phyloP scores from a whole-genome alignment of 1,284 basidiomycete species.

The Puccinia polysora region DNA sequence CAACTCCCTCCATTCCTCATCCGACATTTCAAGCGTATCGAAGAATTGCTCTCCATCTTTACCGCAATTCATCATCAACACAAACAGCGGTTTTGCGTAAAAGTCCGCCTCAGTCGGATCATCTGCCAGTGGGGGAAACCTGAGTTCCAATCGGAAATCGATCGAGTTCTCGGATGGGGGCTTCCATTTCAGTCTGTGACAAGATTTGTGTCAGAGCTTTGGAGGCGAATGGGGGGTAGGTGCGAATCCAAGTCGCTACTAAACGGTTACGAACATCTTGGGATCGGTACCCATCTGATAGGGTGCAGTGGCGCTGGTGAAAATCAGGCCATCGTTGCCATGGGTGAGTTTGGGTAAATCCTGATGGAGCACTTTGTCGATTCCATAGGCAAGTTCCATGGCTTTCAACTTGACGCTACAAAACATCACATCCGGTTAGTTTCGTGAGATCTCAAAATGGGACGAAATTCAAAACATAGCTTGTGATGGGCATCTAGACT shows the following conservation, averaged over 20 bases:
- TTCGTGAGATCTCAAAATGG: slow-evolving; percentile 5
- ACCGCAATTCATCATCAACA: slow-evolving; percentile 58
- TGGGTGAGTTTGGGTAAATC: slow-evolving; percentile 86
- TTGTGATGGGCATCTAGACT: slow-evolving; percentile 52
- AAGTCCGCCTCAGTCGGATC: slow-evolving; percentile 68
- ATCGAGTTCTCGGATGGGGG: slow-evolving; percentile 96
- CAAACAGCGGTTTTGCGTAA: slow-evolving; percentile 76
- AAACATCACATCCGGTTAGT: background rate
- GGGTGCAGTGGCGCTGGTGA: slow-evolving; percentile 79
- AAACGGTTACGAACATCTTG: slow-evolving; percentile 66
- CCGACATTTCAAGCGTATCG: slow-evolving; percentile 77
- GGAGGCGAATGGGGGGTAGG: background rate
- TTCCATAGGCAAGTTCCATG: slow-evolving; percentile 81
- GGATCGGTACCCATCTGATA: slow-evolving; percentile 85
- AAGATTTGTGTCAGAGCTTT: background rate
- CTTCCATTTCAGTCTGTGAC: slow-evolving; percentile 91
- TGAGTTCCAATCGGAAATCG: slow-evolving; percentile 89
- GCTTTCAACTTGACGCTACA: slow-evolving; percentile 76
- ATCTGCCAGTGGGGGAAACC: slow-evolving; percentile 69
- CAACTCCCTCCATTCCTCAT: slow-evolving; percentile 87
- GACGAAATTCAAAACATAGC: slow-evolving; percentile 40
- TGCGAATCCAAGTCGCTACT: background rate
- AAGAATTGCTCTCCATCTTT: slow-evolving; percentile 70
- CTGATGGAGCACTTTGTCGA: slow-evolving; percentile 74
- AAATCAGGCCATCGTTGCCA: slow-evolving; percentile 93